These are phyloP conservation scores for Phanerochaete sordida DNA, from an alignment of 768 basidiomycete species.

Conservation along the genomic window DNA sequence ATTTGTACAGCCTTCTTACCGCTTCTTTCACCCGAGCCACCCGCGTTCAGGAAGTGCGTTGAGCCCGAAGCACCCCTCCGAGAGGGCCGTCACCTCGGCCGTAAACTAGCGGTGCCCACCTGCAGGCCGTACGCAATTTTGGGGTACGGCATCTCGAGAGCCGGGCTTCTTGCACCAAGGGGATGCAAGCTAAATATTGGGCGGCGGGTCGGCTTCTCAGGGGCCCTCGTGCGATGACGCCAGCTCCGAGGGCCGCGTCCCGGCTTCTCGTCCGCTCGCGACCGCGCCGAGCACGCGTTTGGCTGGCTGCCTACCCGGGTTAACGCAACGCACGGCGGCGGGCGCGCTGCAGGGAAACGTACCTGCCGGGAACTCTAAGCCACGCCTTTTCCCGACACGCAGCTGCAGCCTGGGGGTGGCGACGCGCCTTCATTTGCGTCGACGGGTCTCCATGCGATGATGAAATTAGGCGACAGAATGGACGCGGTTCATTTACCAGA, in stretches of 20 bases:
- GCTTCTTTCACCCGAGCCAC: neutral
- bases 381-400: neutral
- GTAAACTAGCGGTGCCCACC: neutral
- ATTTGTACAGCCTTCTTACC: neutral
- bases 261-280: neutral
- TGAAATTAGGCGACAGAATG: neutral
- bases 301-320: neutral
- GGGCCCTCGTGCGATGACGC: neutral
- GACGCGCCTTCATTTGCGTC: neutral
- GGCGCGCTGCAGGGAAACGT: neutral
- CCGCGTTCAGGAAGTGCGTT: neutral
- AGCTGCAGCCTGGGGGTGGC: neutral
- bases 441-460: neutral
- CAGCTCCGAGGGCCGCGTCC: neutral
- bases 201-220: neutral
- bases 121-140: neutral
- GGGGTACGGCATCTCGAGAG: neutral
- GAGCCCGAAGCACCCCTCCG: neutral
- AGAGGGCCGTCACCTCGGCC: neutral
- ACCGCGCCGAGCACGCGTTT: neutral
- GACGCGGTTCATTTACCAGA: neutral
- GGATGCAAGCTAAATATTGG: neutral
- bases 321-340: neutral
- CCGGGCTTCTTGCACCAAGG: neutral
- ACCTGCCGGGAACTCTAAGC: neutral